Evolutionary conservation across 345 rosid genomes (phyloP).

Genomic region (Lagerstroemia speciosa): DNA sequence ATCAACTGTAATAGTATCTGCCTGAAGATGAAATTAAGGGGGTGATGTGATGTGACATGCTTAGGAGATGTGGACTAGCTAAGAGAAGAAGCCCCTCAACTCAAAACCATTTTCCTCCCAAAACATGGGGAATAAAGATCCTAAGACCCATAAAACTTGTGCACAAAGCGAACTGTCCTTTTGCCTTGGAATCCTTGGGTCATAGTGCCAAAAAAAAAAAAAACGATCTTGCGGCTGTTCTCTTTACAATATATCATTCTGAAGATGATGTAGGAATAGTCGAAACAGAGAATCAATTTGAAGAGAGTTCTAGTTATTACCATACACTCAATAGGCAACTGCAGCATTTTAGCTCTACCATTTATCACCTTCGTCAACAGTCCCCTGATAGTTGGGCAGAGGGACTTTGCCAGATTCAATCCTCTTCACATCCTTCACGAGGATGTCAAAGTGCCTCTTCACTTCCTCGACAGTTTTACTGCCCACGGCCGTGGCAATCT

Average conservation of each 20-base stretch:
- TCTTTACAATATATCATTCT: background rate
- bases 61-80: background rate
- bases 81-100: background rate
- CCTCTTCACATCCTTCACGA: slow-evolving; percentile 10
- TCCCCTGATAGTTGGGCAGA: slow-evolving; percentile 6
- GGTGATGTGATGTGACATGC: background rate
- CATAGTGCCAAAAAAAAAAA: too few relatives aligned
- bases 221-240: too few relatives aligned
- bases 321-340: background rate
- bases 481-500: slow-evolving; percentile 12
- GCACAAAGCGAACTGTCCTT: too few relatives aligned
- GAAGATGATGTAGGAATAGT: background rate
- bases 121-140: background rate
- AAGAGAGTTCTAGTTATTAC: background rate
- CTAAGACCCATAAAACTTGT: background rate
- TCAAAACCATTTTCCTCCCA: background rate
- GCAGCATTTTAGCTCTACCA: background rate
- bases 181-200: background rate
- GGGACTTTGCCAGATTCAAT: slow-evolving; percentile 12
- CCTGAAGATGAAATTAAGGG: background rate
- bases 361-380: background rate
- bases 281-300: background rate
- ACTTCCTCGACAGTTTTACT: slow-evolving; percentile 14
- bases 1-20: background rate
- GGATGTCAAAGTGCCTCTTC: slow-evolving; percentile 11